These are phyloP conservation scores for Candida maltosa DNA, from an alignment of 805 yeast species.

Conservation along the genomic window DNA sequence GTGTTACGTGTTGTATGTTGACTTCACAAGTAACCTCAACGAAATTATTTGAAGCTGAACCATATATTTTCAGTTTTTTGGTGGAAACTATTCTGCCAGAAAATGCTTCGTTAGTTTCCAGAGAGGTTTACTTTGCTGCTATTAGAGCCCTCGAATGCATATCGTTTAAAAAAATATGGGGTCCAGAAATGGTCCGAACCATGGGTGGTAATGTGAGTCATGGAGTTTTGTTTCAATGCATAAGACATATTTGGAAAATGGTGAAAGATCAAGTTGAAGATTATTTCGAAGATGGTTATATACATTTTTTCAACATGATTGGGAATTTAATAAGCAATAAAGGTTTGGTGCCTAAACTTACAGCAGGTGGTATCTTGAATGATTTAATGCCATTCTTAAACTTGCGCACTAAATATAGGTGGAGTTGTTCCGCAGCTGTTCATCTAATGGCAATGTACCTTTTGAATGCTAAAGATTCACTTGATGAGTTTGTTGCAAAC, in stretches of 20 bases:
- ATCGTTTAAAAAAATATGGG: slow-evolving; percentile 64
- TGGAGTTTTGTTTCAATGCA: slow-evolving; percentile 71
- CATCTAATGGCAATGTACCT: slow-evolving; percentile 51
- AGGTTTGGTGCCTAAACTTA: slow-evolving; percentile 51
- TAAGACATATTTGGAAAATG: slow-evolving; percentile 59
- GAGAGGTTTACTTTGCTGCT: slow-evolving; percentile 55
- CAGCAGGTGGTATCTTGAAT: slow-evolving; percentile 73
- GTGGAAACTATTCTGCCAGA: slow-evolving; percentile 75
- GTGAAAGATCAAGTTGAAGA: slow-evolving; percentile 38
- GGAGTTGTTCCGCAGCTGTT: slow-evolving; percentile 61
- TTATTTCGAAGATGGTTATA: slow-evolving; percentile 41
- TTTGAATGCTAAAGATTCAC: slow-evolving; percentile 43
- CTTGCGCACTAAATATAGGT: slow-evolving; percentile 46
- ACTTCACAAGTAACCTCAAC: slow-evolving; percentile 59
- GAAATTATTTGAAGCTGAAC: slow-evolving; percentile 65
- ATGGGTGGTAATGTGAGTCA: slow-evolving; percentile 85
- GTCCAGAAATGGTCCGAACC: slow-evolving; percentile 72
- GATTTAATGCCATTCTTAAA: slow-evolving; percentile 61
- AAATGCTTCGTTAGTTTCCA: slow-evolving; percentile 42
- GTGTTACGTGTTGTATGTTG: slow-evolving; percentile 56
- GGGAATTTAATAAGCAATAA: slow-evolving; percentile 59
- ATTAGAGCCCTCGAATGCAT: slow-evolving; percentile 66
- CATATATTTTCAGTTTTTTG: slow-evolving; percentile 63
- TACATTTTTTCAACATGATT: slow-evolving; percentile 56
- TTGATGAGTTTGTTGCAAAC: slow-evolving; percentile 60